phyloP scores from a whole-genome alignment of 352 stramenopile genomes.

The Pythium plurisporium region DNA sequence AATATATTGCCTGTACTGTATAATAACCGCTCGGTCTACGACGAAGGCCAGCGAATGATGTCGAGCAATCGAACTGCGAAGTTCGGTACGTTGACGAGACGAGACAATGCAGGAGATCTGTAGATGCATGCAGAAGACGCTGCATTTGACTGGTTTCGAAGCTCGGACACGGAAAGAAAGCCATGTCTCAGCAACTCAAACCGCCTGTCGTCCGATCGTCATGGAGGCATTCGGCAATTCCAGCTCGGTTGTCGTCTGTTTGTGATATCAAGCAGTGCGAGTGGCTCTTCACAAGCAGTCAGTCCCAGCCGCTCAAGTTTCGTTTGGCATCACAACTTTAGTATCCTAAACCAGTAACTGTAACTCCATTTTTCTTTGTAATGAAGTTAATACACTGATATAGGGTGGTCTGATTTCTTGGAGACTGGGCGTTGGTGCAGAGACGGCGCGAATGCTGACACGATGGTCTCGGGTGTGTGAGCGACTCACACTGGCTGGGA shows the following conservation, averaged over 20 bases:
- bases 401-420: background rate
- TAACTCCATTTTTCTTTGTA: too few species aligned
- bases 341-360: background rate
- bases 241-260: background rate
- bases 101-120: too few species aligned
- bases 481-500: background rate
- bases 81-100: too few species aligned
- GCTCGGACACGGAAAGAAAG: background rate
- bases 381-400: background rate
- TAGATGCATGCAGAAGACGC: too few species aligned
- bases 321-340: background rate
- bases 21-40: too few species aligned
- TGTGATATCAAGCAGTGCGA: background rate
- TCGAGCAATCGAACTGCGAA: too few species aligned
- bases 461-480: background rate
- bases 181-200: background rate
- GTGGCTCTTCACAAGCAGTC: background rate
- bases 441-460: slow-evolving; percentile 1
- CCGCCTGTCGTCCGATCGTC: background rate
- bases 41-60: too few species aligned
- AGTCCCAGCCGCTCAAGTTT: background rate
- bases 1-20: too few species aligned
- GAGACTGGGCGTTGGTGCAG: background rate
- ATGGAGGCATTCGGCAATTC: too few species aligned
- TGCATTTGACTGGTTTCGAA: too few species aligned